phyloP scores from a whole-genome alignment of 208 protist genomes.

The Leptomonas pyrrhocoris region DNA sequence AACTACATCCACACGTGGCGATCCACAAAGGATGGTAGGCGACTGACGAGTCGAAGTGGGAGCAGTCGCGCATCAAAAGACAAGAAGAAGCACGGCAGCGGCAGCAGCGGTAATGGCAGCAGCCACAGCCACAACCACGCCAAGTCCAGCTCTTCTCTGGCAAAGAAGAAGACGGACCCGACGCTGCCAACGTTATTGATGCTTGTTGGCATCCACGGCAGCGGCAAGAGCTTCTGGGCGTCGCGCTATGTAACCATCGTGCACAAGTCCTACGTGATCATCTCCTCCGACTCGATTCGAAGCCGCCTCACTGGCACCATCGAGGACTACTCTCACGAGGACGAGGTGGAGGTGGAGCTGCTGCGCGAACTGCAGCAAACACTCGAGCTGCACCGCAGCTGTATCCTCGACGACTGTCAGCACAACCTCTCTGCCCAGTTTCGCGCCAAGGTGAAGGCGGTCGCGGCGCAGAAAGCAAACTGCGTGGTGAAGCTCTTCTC shows the following conservation, averaged over 20 bases:
- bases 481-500: constrained; percentile 61
- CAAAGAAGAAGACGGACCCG: constrained; percentile 35
- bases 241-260: constrained; percentile 65
- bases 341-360: constrained; percentile 59
- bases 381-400: constrained; percentile 53
- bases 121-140: constrained; percentile 16
- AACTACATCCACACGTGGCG: not conserved
- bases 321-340: constrained; percentile 57
- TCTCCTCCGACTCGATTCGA: constrained; percentile 59
- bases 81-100: constrained; percentile 21
- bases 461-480: constrained; percentile 49
- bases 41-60: constrained; percentile 12
- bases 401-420: constrained; percentile 71
- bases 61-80: constrained; percentile 15
- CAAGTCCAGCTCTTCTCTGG: constrained; percentile 17
- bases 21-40: constrained; percentile 4
- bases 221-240: constrained; percentile 84
- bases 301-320: constrained; percentile 47
- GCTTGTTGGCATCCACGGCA: constrained; percentile 76
- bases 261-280: constrained; percentile 57
- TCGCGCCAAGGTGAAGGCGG: constrained; percentile 46
- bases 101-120: constrained; percentile 17
- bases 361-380: constrained; percentile 49
- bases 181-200: constrained; percentile 65
- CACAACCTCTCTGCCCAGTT: constrained; percentile 61